These are phyloP conservation scores for Zymoseptoria pseudotritici DNA, from an alignment of 2,329 filamentous ascomycete species.

Conservation along the genomic window DNA sequence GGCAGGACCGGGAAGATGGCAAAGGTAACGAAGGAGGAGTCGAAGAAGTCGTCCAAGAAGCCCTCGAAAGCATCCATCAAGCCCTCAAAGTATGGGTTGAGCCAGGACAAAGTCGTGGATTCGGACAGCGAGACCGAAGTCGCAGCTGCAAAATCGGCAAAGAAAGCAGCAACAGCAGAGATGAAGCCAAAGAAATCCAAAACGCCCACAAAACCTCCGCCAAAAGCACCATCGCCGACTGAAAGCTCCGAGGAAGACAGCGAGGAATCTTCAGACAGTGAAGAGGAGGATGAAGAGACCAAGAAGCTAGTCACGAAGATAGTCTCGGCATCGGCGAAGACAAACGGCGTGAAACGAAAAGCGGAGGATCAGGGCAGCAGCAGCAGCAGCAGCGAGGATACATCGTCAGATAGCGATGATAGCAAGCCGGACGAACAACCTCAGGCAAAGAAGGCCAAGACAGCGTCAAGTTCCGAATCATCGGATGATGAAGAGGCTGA, in stretches of 20 bases:
- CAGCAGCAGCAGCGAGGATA: slow-evolving; percentile 8
- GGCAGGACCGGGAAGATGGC: slow-evolving; percentile 7
- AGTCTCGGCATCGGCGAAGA: slow-evolving; percentile 7
- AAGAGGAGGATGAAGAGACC: background rate
- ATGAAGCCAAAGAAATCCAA: slow-evolving; percentile 5
- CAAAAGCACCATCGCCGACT: slow-evolving; percentile 3
- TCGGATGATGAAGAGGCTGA: slow-evolving; percentile 3
- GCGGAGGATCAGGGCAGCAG: slow-evolving; percentile 13
- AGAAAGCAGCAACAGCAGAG: slow-evolving; percentile 1
- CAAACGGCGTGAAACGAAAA: slow-evolving; percentile 27
- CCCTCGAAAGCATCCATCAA: slow-evolving; percentile 6
- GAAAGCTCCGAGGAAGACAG: slow-evolving; percentile 10
- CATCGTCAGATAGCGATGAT: slow-evolving; percentile 7
- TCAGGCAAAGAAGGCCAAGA: slow-evolving; percentile 12
- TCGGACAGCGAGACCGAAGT: slow-evolving; percentile 31
- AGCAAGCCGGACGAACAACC: slow-evolving; percentile 4
- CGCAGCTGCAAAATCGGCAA: slow-evolving; percentile 1
- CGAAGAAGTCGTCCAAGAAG: slow-evolving; percentile 18
- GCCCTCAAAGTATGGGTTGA: slow-evolving; percentile 9
- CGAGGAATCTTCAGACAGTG: background rate
- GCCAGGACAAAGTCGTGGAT: slow-evolving; percentile 18
- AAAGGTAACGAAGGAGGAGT: slow-evolving; percentile 6
- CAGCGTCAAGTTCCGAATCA: slow-evolving; percentile 1
- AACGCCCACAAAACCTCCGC: slow-evolving; percentile 1
- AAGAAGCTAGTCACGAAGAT: slow-evolving; percentile 3